These are phyloP conservation scores for Eimeria acervulina DNA, from an alignment of 169 alveolate species.

Conservation along the genomic window DNA sequence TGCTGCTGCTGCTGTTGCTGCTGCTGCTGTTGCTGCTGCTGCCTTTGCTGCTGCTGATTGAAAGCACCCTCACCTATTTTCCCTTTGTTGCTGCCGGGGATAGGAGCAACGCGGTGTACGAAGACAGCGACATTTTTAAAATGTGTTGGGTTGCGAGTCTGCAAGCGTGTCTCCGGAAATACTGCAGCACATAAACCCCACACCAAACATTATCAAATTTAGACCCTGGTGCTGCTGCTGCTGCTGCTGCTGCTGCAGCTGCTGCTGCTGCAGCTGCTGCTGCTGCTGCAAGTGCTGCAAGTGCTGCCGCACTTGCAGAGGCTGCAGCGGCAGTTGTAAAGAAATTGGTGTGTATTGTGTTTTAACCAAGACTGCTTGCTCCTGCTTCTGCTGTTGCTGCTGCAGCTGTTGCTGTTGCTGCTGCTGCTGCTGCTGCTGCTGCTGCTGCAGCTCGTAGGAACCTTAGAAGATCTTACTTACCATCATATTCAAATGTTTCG, in stretches of 20 bases:
- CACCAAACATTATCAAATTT: not conserved
- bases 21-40: not conserved
- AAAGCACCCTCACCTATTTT: constrained; percentile 69
- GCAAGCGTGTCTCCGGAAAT: constrained; percentile 29
- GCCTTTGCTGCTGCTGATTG: not conserved
- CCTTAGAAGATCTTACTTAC: no score
- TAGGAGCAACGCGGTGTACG: constrained; percentile 83
- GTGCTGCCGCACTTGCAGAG: not conserved
- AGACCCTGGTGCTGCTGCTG: no score
- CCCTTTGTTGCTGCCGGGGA: constrained; percentile 83
- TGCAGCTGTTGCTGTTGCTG: not conserved
- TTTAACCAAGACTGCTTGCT: no score
- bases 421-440: not conserved
- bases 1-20: not conserved
- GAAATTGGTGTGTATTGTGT: no score
- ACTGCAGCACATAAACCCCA: not conserved
- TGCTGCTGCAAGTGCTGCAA: not conserved
- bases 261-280: not conserved
- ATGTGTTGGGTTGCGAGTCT: constrained; percentile 72
- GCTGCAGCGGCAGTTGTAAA: no score
- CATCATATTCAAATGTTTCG: constrained; percentile 72
- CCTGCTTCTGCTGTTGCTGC: not conserved
- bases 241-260: not conserved
- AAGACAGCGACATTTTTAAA: constrained; percentile 70
- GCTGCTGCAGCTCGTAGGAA: no score